Evolutionary conservation across 139 green algal genomes (phyloP).

Genomic region (Chlamydomonas urium): DNA sequence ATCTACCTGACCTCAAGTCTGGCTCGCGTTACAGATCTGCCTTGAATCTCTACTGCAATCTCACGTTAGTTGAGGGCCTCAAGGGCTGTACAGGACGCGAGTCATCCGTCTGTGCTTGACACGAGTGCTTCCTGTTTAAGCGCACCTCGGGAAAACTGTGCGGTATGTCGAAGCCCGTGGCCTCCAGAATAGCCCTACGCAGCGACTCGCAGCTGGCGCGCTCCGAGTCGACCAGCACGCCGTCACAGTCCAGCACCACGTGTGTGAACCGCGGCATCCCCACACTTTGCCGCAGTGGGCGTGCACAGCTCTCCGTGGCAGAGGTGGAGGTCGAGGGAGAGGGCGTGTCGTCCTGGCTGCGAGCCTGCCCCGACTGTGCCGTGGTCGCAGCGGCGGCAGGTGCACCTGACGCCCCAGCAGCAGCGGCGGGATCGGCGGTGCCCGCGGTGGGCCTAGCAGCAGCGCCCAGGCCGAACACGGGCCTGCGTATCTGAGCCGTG

Average conservation of each 20-base stretch:
- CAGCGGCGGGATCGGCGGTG: too few relatives aligned
- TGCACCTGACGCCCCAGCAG: not conserved
- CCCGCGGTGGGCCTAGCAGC: too few relatives aligned
- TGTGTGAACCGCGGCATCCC: slow-evolving; percentile 31
- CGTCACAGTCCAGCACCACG: slow-evolving; percentile 76
- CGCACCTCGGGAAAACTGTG: slow-evolving; percentile 51
- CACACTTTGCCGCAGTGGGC: too few relatives aligned
- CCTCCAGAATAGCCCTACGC: slow-evolving; percentile 52
- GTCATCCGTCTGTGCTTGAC: too few relatives aligned
- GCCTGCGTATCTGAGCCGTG: not conserved
- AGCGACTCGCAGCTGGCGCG: slow-evolving; percentile 65
- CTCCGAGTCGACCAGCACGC: slow-evolving; percentile 34
- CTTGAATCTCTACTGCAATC: too few relatives aligned
- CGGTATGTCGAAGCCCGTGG: slow-evolving; percentile 72
- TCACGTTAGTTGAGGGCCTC: too few relatives aligned
- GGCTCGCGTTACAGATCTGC: too few relatives aligned
- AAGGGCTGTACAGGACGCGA: too few relatives aligned
- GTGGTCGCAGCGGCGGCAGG: not conserved
- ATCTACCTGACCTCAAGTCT: too few relatives aligned
- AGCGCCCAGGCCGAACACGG: not conserved
- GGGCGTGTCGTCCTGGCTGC: not conserved
- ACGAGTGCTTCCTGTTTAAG: too few relatives aligned
- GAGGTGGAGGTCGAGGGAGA: not conserved
- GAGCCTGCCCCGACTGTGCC: not conserved
- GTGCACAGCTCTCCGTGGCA: too few relatives aligned